phyloP scores from a whole-genome alignment of 2,329 filamentous ascomycete species.

The Alternaria panax region DNA sequence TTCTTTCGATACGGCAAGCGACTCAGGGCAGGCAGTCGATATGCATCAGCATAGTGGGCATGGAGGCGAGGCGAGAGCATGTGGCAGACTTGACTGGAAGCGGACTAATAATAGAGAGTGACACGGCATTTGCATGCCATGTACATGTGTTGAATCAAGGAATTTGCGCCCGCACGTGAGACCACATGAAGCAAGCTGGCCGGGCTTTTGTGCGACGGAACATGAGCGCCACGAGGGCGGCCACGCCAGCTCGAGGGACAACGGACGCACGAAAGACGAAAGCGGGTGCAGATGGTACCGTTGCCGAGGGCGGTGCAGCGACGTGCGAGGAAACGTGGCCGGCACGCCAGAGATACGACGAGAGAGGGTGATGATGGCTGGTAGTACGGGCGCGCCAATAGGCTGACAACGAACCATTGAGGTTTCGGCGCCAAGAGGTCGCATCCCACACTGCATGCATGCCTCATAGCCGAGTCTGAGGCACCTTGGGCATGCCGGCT shows the following conservation, averaged over 20 bases:
- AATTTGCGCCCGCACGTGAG: slow-evolving; percentile 45
- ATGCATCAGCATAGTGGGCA: slow-evolving; percentile 50
- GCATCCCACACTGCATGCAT: slow-evolving; percentile 31
- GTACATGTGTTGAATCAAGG: slow-evolving; percentile 44
- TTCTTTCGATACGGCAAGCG: slow-evolving; percentile 60
- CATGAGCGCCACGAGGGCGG: slow-evolving; percentile 47
- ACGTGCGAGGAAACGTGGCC: slow-evolving; percentile 39
- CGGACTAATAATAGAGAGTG: slow-evolving; percentile 46
- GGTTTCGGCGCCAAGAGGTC: slow-evolving; percentile 28
- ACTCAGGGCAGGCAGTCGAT: slow-evolving; percentile 57
- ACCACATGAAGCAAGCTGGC: slow-evolving; percentile 44
- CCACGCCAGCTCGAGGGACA: slow-evolving; percentile 41
- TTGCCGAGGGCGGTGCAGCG: slow-evolving; percentile 27
- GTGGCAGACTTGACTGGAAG: slow-evolving; percentile 23
- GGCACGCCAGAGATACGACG: slow-evolving; percentile 27
- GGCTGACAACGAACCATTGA: slow-evolving; percentile 29
- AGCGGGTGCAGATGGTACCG: slow-evolving; percentile 35
- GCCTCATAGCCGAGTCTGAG: slow-evolving; percentile 28
- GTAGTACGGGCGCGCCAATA: slow-evolving; percentile 37
- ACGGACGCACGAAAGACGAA: slow-evolving; percentile 29
- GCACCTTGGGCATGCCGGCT: slow-evolving; percentile 21
- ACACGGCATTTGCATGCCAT: slow-evolving; percentile 44
- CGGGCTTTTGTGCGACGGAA: slow-evolving; percentile 38
- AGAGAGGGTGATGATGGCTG: slow-evolving; percentile 28
- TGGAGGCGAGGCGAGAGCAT: slow-evolving; percentile 10